phyloP scores from a whole-genome alignment of 1,139 yeast species.

The Candida buenavistaensis region DNA sequence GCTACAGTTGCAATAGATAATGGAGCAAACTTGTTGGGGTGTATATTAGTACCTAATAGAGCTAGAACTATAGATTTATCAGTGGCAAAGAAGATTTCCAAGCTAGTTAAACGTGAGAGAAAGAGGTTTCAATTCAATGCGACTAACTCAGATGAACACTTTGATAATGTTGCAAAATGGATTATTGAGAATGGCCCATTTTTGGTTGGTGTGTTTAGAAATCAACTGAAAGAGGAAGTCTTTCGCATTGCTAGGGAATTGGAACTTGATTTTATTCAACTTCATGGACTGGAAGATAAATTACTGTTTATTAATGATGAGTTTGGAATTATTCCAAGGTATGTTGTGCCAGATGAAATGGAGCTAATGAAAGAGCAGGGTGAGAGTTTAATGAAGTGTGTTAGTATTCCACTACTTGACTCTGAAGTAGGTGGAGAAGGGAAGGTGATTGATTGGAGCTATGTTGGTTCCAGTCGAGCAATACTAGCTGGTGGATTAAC shows the following conservation, averaged over 20 bases:
- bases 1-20: conserved; percentile 65
- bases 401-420: conserved; percentile 68
- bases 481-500: conserved; percentile 88
- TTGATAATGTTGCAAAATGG: conserved; percentile 26
- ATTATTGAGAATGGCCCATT: conserved; percentile 59
- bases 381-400: conserved; percentile 20
- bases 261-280: conserved; percentile 74
- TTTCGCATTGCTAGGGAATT: conserved; percentile 44
- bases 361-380: conserved; percentile 23
- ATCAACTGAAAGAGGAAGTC: conserved; percentile 71
- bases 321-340: conserved; percentile 72
- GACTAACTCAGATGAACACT: conserved; percentile 30
- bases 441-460: conserved; percentile 66
- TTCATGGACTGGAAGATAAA: conserved; percentile 84
- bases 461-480: conserved; percentile 44
- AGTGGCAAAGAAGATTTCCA: conserved; percentile 56
- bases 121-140: conserved; percentile 3
- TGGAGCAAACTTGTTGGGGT: conserved; percentile 80
- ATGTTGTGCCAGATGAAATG: conserved; percentile 58
- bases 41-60: conserved; percentile 82
- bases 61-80: conserved; percentile 63
- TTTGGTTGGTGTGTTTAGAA: conserved; percentile 87
- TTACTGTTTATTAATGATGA: conserved; percentile 43
- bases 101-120: conserved; percentile 25
- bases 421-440: conserved; percentile 96